Evolutionary conservation across 225 moss, liverwort and hornwort genomes (phyloP).

Genomic region (Ulota crispa): DNA sequence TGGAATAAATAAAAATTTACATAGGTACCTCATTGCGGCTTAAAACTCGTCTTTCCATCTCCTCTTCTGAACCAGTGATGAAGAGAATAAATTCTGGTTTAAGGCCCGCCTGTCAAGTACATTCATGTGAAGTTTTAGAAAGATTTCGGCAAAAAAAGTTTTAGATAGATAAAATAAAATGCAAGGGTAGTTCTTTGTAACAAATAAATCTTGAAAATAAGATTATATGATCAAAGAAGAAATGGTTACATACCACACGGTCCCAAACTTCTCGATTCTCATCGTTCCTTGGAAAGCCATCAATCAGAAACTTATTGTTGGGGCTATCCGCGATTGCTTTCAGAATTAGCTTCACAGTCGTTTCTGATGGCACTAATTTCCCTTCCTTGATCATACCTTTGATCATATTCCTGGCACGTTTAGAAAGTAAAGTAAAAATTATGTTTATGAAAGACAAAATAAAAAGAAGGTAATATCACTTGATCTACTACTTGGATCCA

Average conservation of each 20-base stretch:
- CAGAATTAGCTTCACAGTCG: constrained; percentile 83
- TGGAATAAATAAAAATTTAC: too few species aligned
- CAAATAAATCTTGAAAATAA: neutral
- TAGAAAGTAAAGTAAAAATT: neutral
- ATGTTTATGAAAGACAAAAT: neutral
- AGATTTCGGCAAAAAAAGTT: neutral
- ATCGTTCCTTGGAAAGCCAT: constrained; percentile 94
- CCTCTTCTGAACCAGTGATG: constrained; percentile 83
- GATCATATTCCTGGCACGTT: constrained; percentile 72
- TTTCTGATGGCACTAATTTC: constrained; percentile 89
- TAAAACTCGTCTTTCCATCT: constrained; percentile 77
- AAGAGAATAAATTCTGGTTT: constrained; percentile 87
- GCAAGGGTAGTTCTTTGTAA: neutral
- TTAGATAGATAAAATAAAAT: neutral
- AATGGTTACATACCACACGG: constrained; percentile 53
- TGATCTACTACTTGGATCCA: neutral
- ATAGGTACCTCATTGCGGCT: constrained; percentile 73
- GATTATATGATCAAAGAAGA: too few species aligned
- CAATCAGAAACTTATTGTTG: constrained; percentile 87
- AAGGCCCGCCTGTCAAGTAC: constrained; percentile 67
- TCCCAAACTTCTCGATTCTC: constrained; percentile 94
- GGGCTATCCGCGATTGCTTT: constrained; percentile 72
- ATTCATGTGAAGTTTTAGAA: neutral
- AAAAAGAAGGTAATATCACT: neutral
- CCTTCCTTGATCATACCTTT: constrained; percentile 90